phyloP scores from a whole-genome alignment of 331 rosid species.

The Cydonia oblonga region DNA sequence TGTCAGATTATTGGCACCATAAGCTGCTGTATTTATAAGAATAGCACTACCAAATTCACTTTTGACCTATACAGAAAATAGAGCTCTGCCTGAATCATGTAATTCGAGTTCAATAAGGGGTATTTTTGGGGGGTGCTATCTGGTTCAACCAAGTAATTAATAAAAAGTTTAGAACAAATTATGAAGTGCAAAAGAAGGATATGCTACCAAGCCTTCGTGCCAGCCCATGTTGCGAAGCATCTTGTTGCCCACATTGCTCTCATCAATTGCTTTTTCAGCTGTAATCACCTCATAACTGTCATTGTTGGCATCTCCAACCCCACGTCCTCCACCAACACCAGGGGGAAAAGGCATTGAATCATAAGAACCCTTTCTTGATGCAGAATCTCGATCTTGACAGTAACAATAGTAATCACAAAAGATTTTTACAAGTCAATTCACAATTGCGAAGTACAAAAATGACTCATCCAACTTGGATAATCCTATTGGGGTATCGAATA shows the following conservation, averaged over 20 bases:
- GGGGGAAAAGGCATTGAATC: slow-evolving; percentile 99
- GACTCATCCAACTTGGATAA: slow-evolving; percentile 27
- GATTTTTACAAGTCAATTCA: slow-evolving; percentile 41
- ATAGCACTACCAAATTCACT: not conserved
- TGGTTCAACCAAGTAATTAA: not conserved
- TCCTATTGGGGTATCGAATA: slow-evolving; percentile 2
- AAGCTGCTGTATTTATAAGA: not conserved
- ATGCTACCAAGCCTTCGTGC: slow-evolving; percentile 97
- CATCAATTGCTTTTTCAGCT: slow-evolving; percentile 87
- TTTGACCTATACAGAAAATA: not conserved
- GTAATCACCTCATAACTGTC: slow-evolving; percentile 79
- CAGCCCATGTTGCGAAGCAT: slow-evolving; percentile 99
- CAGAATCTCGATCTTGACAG: slow-evolving; percentile 67
- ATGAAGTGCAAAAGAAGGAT: slow-evolving; percentile 30
- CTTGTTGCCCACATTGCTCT: slow-evolving; percentile 88
- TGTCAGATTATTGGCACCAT: not conserved
- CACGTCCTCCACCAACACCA: slow-evolving; percentile 97
- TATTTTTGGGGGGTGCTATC: not conserved
- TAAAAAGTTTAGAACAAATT: not conserved
- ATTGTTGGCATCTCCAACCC: slow-evolving; percentile 44
- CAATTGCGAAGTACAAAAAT: slow-evolving; percentile 24
- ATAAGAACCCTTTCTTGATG: slow-evolving; percentile 59
- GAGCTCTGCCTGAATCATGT: not conserved
- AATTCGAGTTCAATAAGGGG: not conserved
- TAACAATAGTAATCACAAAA: slow-evolving; percentile 34